Conservation (phyloP, 2,329 filamentous ascomycete species). For the Rugonectria rugulosa region DNA sequence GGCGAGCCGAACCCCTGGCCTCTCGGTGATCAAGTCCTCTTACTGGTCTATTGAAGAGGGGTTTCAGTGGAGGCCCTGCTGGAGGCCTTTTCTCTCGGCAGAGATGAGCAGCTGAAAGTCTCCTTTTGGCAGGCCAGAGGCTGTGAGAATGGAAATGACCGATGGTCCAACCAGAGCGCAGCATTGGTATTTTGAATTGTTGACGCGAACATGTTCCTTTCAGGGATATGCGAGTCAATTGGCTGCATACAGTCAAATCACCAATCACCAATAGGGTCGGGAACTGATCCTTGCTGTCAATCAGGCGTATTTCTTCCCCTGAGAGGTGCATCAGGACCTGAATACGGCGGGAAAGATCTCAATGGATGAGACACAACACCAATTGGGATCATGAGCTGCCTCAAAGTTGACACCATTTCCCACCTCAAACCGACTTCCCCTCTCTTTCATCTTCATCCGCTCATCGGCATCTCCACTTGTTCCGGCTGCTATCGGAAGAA, state of each 20-base stretch:
- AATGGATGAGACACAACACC: background rate
- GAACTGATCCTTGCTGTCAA: slow-evolving; percentile 4
- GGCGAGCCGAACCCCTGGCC: slow-evolving; percentile 28
- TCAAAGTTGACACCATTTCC: background rate
- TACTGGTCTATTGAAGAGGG: slow-evolving; percentile 22
- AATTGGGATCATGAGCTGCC: background rate
- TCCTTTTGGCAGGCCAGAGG: slow-evolving; percentile 21
- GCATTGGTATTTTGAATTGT: slow-evolving; percentile 25
- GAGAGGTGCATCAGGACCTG: background rate
- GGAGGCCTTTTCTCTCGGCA: slow-evolving; percentile 13
- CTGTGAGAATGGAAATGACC: slow-evolving; percentile 31
- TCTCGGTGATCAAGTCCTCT: slow-evolving; percentile 15
- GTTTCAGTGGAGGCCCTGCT: slow-evolving; percentile 15
- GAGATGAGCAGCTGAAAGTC: slow-evolving; percentile 30
- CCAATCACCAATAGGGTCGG: background rate
- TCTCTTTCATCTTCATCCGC: background rate
- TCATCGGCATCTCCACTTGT: background rate
- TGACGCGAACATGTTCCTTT: slow-evolving; percentile 32
- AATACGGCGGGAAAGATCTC: background rate
- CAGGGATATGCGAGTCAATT: slow-evolving; percentile 30
- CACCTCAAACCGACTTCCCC: background rate
- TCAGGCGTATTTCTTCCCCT: background rate
- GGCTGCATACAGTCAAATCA: slow-evolving; percentile 27
- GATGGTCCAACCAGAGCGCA: slow-evolving; percentile 35
- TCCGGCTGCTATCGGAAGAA: slow-evolving; percentile 26